Conservation (phyloP, 306 rosid genomes). For the Rosa rugosa region DNA sequence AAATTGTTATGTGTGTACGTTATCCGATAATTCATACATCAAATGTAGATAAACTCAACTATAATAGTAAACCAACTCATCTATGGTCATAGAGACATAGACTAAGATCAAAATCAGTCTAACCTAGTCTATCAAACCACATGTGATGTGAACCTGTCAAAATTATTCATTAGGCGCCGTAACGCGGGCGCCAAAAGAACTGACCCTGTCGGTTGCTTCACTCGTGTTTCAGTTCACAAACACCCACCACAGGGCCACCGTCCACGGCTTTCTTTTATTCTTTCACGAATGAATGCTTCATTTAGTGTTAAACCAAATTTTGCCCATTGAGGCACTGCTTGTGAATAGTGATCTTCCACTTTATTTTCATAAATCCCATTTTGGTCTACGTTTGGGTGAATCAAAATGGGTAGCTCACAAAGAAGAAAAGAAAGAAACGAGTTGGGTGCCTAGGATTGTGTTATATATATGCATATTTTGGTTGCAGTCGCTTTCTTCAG, state of each 20-base stretch:
- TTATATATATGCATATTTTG: not conserved
- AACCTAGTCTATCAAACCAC: not conserved
- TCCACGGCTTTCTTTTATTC: not conserved
- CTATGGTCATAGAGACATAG: too few relatives aligned
- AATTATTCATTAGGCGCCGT: too few relatives aligned
- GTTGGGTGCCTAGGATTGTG: conserved; percentile 9
- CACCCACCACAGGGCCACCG: not conserved
- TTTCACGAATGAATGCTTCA: not conserved
- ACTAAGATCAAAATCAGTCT: not conserved
- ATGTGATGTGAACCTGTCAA: too few relatives aligned
- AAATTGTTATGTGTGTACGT: too few relatives aligned
- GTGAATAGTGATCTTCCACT: not conserved
- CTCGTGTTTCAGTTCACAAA: not conserved
- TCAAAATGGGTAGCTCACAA: not conserved
- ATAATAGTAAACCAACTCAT: too few relatives aligned
- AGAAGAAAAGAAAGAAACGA: not conserved
- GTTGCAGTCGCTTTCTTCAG: conserved; percentile 95
- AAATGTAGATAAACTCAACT: too few relatives aligned
- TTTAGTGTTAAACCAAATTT: not conserved
- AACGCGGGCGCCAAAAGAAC: not conserved
- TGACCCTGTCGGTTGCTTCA: not conserved
- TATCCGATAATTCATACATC: too few relatives aligned
- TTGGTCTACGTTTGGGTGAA: not conserved
- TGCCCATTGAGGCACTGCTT: not conserved
- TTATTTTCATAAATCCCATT: not conserved